phyloP scores from a whole-genome alignment of 805 yeast genomes.

The Kodamaea restingae region DNA sequence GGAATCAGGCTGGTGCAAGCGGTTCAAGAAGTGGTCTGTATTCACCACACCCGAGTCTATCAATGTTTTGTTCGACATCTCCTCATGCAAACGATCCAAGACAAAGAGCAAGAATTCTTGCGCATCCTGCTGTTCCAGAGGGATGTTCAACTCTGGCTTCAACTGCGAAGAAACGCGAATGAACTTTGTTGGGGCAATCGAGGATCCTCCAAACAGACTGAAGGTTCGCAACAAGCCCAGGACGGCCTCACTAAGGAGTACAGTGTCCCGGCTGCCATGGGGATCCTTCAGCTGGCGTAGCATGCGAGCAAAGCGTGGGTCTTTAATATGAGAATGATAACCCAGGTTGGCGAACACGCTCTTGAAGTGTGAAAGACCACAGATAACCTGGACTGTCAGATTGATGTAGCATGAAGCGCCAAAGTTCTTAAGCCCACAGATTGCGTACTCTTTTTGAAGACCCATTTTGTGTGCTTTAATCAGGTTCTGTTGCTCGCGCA shows the following conservation, averaged over 20 bases:
- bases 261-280: slow-evolving; percentile 16
- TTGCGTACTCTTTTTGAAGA: slow-evolving; percentile 38
- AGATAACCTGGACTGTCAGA: slow-evolving; percentile 66
- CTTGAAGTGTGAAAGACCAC: slow-evolving; percentile 50
- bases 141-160: slow-evolving; percentile 66
- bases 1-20: slow-evolving; percentile 34
- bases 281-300: slow-evolving; percentile 16
- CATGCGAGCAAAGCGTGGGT: slow-evolving; percentile 25
- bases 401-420: slow-evolving; percentile 78
- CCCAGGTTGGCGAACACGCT: slow-evolving; percentile 43
- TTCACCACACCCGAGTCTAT: slow-evolving; percentile 9
- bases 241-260: slow-evolving; percentile 46
- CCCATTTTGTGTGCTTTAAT: slow-evolving; percentile 11
- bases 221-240: slow-evolving; percentile 55
- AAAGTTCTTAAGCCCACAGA: slow-evolving; percentile 62
- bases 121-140: slow-evolving; percentile 76
- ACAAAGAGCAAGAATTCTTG: slow-evolving; percentile 69
- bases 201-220: slow-evolving; percentile 52
- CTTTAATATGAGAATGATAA: slow-evolving; percentile 42
- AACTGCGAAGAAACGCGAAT: slow-evolving; percentile 47
- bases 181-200: slow-evolving; percentile 64
- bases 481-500: slow-evolving; percentile 20
- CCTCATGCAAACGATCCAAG: slow-evolving; percentile 67
- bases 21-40: slow-evolving; percentile 20
- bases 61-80: slow-evolving; percentile 36